Evolutionary conservation across 2,329 filamentous ascomycete genomes (phyloP), one percentile per base, ranked within the genome.

Genomic region (Fusarium nygamai): DNA sequence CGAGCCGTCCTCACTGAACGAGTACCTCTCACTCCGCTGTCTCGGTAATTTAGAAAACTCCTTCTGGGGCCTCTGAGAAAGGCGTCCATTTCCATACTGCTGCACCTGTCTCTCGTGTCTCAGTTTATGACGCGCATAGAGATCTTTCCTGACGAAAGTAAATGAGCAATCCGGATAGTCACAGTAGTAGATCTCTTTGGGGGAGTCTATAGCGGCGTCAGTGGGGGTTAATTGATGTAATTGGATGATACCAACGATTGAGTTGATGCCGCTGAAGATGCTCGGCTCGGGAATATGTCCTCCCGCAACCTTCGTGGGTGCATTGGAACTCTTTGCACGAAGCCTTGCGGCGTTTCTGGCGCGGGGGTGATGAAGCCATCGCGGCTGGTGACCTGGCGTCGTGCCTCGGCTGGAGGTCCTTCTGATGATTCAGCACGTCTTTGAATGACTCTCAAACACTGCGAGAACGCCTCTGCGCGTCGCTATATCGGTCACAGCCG

Each of bases 271-370:
- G 68, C 50, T 79, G 77, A 16, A 79, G 76, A 50, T 79, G 77
- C 46, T 79, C 77, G 41, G 77, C 77, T 44, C 77, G 74, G 31
- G 77, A 79, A 34, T 79, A 79, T 24, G 77, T 79, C 61, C 77
- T 74, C 43, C 77, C 77, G 47, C 77, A 79, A 59, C 77, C 77
- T 66, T 79, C 77, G 63, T 79, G 77, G 57, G 77, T 79, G 76
- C 77, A 79, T 48, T 79, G 77, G 29, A 79, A 79, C 71, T 79
- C 77, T 64, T 79, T 79, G 75, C 77, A 79, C 16, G 77, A 78
- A 38, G 77, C 69, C 71, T 79, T 79, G 77, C 77, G 77, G 73
- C 77, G 77, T 78, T 79, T 79, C 74, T 79, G 77, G 39, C 77
- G 77, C 71, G 74, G 74, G 64, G 77, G 77, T 53, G 77, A 78